Evolutionary conservation across 768 basidiomycete genomes (phyloP), one percentile per base, ranked within the genome.

Genomic region (Boletus vermiculosoides): DNA sequence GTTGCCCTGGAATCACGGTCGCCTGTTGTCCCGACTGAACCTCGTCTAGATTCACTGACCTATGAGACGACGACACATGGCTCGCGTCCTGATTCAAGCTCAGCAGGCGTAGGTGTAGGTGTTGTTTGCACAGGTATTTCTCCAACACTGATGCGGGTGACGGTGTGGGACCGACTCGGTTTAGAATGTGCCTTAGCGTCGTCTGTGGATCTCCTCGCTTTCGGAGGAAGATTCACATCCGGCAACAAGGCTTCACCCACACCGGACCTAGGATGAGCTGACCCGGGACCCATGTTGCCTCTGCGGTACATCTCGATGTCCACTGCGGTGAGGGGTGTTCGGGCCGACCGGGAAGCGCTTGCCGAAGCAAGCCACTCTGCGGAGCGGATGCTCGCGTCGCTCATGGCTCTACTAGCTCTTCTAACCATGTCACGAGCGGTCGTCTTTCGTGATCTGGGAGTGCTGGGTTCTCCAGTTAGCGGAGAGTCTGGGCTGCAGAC

Each of bases 111-210:
- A 20, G 74, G 73, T 9, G 64, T 59, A 8, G 75, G 79, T 28
- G 75, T 77, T 2, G 42, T 61, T 54, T 68, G 69, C 52, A 66
- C 68, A 2, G 76, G 75, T 42, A 68, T 77, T 42, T 60, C 74
- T 3, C 79, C 78, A 36, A 76, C 66, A 53, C 71, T 78, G 5
- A 22, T 39, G 28, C 15, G 50, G 30, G 44, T 67, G 56, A 67
- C 77, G 6, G 15, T 25, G 31, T 2, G 42, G 20, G 47, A 34
- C 39, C 25, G 47, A 23, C 18, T 41, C 16, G 50, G 44, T 45
- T 36, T 34, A 30, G 49, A 25, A 20, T 20, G 23, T 42, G 10
- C 15, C 33, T 44, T 45, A 28, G 41, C 12, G 2, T 56, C 52
- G 20, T 58, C 64, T 22, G 40, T 25, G n/a, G 56, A 64, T 54